Percentiles rank a stretch among this genome's conserved stretches.
Conservation (phyloP, 441 rosid genomes). For the Euphorbia celastroides region DNA sequence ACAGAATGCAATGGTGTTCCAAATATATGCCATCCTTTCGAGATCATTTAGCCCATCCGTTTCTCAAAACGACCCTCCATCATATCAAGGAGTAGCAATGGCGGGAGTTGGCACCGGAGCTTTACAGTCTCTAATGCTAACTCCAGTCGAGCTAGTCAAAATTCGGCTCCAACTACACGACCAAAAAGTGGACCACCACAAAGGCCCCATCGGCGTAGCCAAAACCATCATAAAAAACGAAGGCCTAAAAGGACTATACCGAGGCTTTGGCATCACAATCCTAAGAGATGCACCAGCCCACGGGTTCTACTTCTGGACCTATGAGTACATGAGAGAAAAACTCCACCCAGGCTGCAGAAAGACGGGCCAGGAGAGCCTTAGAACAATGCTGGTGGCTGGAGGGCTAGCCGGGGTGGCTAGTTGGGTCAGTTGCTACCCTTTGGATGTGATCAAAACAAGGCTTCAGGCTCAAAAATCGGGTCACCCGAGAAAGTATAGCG, state of each 20-base stretch:
- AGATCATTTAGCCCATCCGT: conserved; percentile 54
- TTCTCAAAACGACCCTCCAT: conserved; percentile 61
- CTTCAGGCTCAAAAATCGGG: conserved; percentile 55
- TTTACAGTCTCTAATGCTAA: conserved; percentile 63
- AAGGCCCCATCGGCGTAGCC: conserved; percentile 63
- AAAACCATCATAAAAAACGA: conserved; percentile 52
- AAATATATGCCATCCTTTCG: conserved; percentile 76
- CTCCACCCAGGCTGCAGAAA: conserved; percentile 94
- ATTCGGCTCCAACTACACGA: conserved; percentile 80
- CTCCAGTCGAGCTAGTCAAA: conserved; percentile 85
- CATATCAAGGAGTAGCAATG: conserved; percentile 74
- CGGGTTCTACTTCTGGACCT: conserved; percentile 89
- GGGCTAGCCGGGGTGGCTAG: conserved; percentile 96
- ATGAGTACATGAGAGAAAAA: conserved; percentile 69
- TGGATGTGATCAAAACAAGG: conserved; percentile 85
- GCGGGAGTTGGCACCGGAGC: conserved; percentile 92
- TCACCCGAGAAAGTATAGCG: conserved; percentile 39
- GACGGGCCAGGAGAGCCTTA: conserved; percentile 55
- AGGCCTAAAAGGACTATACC: conserved; percentile 66
- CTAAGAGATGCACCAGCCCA: conserved; percentile 91
- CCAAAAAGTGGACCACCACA: conserved; percentile 5
- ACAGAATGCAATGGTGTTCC: conserved; percentile 98
- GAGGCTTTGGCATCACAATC: conserved; percentile 64
- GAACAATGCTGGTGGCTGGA: conserved; percentile 79
- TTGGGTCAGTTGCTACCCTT: conserved; percentile 85